Evolutionary conservation across 1,284 basidiomycete species (phyloP).

Genomic region (Cystobasidium sp.): DNA sequence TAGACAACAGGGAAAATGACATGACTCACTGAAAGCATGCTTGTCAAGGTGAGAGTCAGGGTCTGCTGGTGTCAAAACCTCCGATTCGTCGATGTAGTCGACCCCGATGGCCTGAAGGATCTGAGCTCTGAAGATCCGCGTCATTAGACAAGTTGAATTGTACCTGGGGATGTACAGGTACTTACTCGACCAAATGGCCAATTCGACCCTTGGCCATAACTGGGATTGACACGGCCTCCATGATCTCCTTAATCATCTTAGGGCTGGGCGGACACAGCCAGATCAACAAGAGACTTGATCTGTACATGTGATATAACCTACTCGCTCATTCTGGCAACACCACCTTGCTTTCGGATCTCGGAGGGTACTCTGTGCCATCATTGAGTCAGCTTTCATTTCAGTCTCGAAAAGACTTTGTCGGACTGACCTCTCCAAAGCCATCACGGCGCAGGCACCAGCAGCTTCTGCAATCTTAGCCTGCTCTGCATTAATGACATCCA

Average conservation of each 20-base stretch:
- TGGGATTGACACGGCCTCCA: slow-evolving; percentile 80
- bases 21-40: slow-evolving; percentile 52
- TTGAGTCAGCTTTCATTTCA: slow-evolving; percentile 49
- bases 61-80: slow-evolving; percentile 88
- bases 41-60: slow-evolving; percentile 60
- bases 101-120: slow-evolving; percentile 93
- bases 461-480: slow-evolving; percentile 93
- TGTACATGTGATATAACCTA: no score
- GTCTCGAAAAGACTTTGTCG: neutral
- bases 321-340: slow-evolving; percentile 82
- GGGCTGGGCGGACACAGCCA: neutral
- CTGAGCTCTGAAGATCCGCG: slow-evolving; percentile 59
- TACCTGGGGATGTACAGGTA: neutral
- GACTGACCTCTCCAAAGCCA: slow-evolving; percentile 68
- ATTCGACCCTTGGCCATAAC: slow-evolving; percentile 74
- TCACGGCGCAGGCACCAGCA: slow-evolving; percentile 96
- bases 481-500: slow-evolving; percentile 49
- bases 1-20: no score
- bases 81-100: slow-evolving; percentile 85
- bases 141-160: neutral
- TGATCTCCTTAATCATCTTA: slow-evolving; percentile 93
- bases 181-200: slow-evolving; percentile 89
- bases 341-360: slow-evolving; percentile 86
- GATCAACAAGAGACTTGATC: no score
- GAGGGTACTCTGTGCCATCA: slow-evolving; percentile 84